phyloP scores from a whole-genome alignment of 345 rosid species.

The Noccaea bulbosa region DNA sequence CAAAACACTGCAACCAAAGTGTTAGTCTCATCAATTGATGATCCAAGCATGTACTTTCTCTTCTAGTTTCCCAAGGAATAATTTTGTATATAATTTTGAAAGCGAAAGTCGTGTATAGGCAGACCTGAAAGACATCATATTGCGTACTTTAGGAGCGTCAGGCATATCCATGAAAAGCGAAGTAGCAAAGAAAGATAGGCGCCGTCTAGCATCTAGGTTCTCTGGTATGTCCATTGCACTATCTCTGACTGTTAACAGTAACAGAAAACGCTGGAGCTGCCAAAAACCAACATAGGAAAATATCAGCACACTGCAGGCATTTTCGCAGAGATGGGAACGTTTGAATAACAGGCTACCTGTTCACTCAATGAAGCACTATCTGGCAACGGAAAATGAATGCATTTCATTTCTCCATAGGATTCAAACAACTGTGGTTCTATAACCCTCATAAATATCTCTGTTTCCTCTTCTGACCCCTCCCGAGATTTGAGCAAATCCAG shows the following conservation, averaged over 20 bases:
- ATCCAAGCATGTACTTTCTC: conserved; percentile 12
- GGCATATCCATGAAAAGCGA: conserved; percentile 97
- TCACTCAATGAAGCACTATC: conserved; percentile 65
- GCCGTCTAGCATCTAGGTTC: conserved; percentile 85
- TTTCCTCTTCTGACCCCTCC: conserved; percentile 47
- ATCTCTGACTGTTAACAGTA: conserved; percentile 80
- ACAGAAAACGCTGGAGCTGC: conserved; percentile 79
- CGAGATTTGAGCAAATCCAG: conserved; percentile 51
- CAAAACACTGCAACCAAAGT: conserved; percentile 63
- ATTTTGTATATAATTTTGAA: background rate
- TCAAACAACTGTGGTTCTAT: conserved; percentile 78
- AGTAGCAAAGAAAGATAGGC: conserved; percentile 92
- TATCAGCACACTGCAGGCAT: conserved; percentile 24
- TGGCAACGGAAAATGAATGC: conserved; percentile 85
- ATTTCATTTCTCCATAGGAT: conserved; percentile 50
- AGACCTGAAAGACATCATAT: conserved; percentile 96
- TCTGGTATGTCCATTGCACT: conserved; percentile 88
- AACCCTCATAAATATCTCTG: conserved; percentile 48
- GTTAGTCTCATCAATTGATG: conserved; percentile 32
- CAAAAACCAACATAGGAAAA: conserved; percentile 40
- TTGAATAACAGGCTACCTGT: conserved; percentile 56
- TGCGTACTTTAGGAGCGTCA: conserved; percentile 77
- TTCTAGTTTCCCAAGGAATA: background rate
- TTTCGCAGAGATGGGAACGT: background rate
- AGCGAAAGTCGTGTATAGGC: conserved; percentile 33